Base-by-base conservation (phyloP, 495 filamentous ascomycete species). In the Xylaria castorea region DNA sequence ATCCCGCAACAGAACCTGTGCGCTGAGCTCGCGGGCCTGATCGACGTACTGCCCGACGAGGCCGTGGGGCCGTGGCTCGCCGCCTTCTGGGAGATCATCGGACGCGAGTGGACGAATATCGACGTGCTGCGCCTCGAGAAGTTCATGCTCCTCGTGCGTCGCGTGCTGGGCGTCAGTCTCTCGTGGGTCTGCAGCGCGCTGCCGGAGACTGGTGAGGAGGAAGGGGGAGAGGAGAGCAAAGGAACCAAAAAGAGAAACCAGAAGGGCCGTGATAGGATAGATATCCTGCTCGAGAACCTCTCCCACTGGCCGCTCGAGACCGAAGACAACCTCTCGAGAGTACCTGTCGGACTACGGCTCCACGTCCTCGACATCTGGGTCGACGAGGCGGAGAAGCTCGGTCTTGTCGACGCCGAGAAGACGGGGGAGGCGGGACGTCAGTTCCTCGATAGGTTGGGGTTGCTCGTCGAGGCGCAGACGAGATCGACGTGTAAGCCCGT, bases 301-400 rank as follows among this genome's bases (percentile, higher is more conserved):
- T 72, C 68, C 20, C 76, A 80, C 74, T 85, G 85, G 83, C 85
- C 85, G 12, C 77, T 89, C 57, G 78, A 83, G 51, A 75, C 78
- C 12, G 79, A 77, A 0, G 83, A 81, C 38, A 80, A 84, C 61
- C 75, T 81, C 48, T 74, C 78, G 46, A 75, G 76, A 61, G 82
- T 94, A 7, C 91, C 94, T 1, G 92, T 95, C 76, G 96, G 96
- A 0, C 76, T 99, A 75, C 85, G 94, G 64, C 91, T 95, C 78
- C 96, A 99, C 81, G 85, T 97, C 27, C 78, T 95, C 71, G 96
- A 99, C 86, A 88, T 98, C 48, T 99, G 93, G 88, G 85, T 97
- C 46, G 94, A 97, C 80, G 94, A 96, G 83, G 80, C 92, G 71
- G 92, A 93, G 80, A 91, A 89, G 77, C 88, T 88, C 46, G 85